A percentile compares a stretch with the other conserved stretches of the same genome.
These are phyloP conservation scores for Alternaria sp. DNA, from an alignment of 2,329 filamentous ascomycete species.

Conservation along the genomic window DNA sequence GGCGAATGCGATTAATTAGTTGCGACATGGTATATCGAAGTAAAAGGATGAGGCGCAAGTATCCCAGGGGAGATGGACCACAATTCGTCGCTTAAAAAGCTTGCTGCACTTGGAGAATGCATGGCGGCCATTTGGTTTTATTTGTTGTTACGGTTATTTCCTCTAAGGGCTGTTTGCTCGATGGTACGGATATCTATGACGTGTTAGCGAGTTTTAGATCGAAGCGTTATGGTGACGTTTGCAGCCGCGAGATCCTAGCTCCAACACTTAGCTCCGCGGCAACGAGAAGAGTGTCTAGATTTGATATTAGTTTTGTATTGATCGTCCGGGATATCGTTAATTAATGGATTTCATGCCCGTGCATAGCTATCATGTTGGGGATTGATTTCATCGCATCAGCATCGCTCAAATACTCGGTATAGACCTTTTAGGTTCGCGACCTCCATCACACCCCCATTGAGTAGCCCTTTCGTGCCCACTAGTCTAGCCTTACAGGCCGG, in stretches of 20 bases:
- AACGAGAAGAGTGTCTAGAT: neutral
- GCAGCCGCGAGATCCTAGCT: slow-evolving; percentile 3
- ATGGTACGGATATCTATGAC: slow-evolving; percentile 17
- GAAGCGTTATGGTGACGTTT: slow-evolving; percentile 14
- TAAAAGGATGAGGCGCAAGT: neutral
- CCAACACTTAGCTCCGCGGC: slow-evolving; percentile 1
- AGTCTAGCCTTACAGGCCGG: slow-evolving; percentile 85
- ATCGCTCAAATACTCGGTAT: slow-evolving; percentile 94
- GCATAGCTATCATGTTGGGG: neutral
- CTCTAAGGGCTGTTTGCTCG: neutral
- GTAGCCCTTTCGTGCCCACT: slow-evolving; percentile 79
- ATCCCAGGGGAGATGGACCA: neutral
- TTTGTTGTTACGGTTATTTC: slow-evolving; percentile 5
- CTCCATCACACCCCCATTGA: slow-evolving; percentile 77
- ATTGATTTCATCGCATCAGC: slow-evolving; percentile 57
- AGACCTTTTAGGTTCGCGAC: slow-evolving; percentile 91
- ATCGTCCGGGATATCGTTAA: neutral
- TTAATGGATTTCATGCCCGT: neutral
- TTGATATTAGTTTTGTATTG: neutral
- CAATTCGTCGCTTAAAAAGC: slow-evolving; percentile 5
- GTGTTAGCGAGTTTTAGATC: slow-evolving; percentile 8
- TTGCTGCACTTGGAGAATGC: slow-evolving; percentile 5
- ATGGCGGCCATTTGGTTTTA: slow-evolving; percentile 14
- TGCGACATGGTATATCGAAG: neutral
- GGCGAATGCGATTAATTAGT: slow-evolving; percentile 10